Evolutionary conservation across 2,329 filamentous ascomycete species (phyloP), one percentile per base, ranked within the genome.

Genomic region (Diaporthe citri): DNA sequence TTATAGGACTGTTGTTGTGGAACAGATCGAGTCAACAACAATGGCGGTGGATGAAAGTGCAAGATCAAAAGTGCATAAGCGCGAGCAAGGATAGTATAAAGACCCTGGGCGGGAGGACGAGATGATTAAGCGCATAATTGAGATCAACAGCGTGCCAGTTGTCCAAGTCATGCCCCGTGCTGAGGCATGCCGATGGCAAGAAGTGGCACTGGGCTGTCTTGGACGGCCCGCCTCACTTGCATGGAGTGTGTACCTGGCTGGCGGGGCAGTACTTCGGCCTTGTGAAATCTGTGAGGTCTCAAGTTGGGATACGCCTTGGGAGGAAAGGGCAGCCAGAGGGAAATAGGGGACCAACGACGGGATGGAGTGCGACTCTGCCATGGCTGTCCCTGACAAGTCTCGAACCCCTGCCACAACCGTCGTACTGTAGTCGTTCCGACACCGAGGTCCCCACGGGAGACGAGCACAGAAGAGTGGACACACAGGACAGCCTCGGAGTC

Each of bases 1-100:
- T 84, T 77, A 79, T 82, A 79, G 74, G 77, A 52, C 64, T 60
- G 67, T 72, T 64, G 76, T 52, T 31, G 70, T 28, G 39, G 41
- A 43, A 59, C 56, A 22, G 34, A 55, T 43, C 62, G 25, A 43
- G 20, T 34, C 20, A 72, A 34, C 17, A 56, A 39, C 4, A 12
- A 25, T 13, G 31, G 20, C 51, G 46, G 34, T 43, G 25, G 71
- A 56, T 28, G 48, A 64, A 55, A 72, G 48, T 64, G 71, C 43
- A 62, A 72, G 57, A 52, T 72, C 57, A 56, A 46, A 48, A 72
- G 39, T 64, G 71, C 71, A 64, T 64, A 72, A 64, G 71, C 57
- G 57, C 57, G 34, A 64, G 57, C 71, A 72, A 72, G 71, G 57
- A 56, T 55, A 55, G 71, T 64, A 72, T 31, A 72, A 72, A 43